A percentile compares a stretch with the other conserved stretches of the same genome.
Conservation (phyloP, 192 early-diverging fungal species). For the Entomortierella lignicola region DNA sequence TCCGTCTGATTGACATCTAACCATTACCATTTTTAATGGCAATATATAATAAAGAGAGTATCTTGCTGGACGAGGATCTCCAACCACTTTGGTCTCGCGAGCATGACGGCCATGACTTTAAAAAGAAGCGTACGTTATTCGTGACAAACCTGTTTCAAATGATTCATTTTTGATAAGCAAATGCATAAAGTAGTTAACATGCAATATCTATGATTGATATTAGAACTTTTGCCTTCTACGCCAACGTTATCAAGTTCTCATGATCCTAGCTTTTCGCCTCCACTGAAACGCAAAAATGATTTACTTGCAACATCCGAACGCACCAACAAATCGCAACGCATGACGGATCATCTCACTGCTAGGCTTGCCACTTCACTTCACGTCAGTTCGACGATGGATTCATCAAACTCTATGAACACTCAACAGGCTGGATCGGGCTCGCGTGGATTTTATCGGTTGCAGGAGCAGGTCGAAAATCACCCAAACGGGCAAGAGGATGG, state of each 20-base stretch:
- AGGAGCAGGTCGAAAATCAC: not conserved
- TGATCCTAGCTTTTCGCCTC: slow-evolving; percentile 44
- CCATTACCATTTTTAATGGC: not conserved
- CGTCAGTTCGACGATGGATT: slow-evolving; percentile 21
- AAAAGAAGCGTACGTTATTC: slow-evolving; percentile 29
- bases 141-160: not conserved
- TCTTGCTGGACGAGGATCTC: slow-evolving; percentile 43
- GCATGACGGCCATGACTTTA: slow-evolving; percentile 26
- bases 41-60: slow-evolving; percentile 31
- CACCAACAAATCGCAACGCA: slow-evolving; percentile 39
- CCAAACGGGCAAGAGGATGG: not conserved
- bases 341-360: slow-evolving; percentile 44
- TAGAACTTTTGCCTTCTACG: slow-evolving; percentile 24
- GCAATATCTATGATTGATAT: not conserved
- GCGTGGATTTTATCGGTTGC: slow-evolving; percentile 36
- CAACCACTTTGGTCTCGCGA: slow-evolving; percentile 48
- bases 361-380: slow-evolving; percentile 42
- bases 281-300: slow-evolving; percentile 49
- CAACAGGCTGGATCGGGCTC: slow-evolving; percentile 27
- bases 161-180: not conserved
- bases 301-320: slow-evolving; percentile 22
- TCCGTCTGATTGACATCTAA: not conserved
- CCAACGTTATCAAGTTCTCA: slow-evolving; percentile 27
- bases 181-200: not conserved
- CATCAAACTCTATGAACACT: not conserved